A percentile compares a stretch with the other conserved stretches of the same genome.
Conservation (phyloP, 2,329 filamentous ascomycete genomes). For the Penicillium sp. region DNA sequence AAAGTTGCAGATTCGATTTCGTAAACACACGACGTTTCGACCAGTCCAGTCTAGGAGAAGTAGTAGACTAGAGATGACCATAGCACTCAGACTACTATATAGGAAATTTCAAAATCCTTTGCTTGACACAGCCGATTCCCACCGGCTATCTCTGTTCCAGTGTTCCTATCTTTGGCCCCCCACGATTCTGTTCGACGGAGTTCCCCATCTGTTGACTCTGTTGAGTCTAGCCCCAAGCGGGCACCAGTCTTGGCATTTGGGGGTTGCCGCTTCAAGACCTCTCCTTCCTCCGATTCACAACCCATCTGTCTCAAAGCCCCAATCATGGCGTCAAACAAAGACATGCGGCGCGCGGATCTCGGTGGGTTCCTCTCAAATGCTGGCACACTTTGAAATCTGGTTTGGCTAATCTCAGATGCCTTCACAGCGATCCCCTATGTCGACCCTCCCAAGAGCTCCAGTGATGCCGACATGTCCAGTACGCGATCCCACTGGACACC, state of each 20-base stretch:
- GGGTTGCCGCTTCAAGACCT: slow-evolving; percentile 5
- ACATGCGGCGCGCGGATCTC: slow-evolving; percentile 73
- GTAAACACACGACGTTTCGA: background rate
- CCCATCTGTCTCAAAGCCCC: slow-evolving; percentile 1
- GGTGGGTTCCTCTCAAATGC: slow-evolving; percentile 53
- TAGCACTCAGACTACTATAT: background rate
- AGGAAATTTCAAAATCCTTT: background rate
- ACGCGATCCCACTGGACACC: slow-evolving; percentile 53
- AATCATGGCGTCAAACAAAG: slow-evolving; percentile 68
- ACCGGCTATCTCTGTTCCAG: background rate
- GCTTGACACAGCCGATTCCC: background rate
- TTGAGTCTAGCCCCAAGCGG: slow-evolving; percentile 11
- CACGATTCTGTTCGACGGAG: background rate
- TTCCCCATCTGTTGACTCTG: background rate
- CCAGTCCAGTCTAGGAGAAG: background rate
- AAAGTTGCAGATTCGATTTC: background rate
- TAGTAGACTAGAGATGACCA: background rate
- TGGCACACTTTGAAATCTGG: background rate
- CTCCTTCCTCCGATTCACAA: slow-evolving; percentile 12
- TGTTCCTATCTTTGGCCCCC: background rate
- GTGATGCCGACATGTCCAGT: slow-evolving; percentile 68
- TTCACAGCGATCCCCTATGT: slow-evolving; percentile 81
- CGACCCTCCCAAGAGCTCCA: slow-evolving; percentile 68
- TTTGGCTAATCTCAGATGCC: slow-evolving; percentile 6
- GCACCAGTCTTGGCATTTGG: slow-evolving; percentile 11